Conservation (phyloP, 352 stramenopile species). For the Globisporangium radiosum region DNA sequence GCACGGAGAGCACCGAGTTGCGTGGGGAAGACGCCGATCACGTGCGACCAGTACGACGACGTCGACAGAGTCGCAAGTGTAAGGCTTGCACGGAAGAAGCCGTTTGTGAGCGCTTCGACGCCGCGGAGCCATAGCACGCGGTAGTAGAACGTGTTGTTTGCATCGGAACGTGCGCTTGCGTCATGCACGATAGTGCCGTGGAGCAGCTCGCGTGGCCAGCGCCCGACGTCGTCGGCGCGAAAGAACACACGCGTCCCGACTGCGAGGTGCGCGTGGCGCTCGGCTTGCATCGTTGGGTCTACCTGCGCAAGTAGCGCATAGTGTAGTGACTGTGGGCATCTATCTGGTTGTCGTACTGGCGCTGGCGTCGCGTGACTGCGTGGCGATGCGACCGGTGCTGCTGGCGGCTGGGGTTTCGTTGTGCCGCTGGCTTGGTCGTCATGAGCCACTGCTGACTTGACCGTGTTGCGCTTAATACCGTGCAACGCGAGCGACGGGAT, state of each 20-base stretch:
- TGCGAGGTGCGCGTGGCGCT: conserved; percentile 24
- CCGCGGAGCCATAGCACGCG: conserved; percentile 66
- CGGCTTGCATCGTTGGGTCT: conserved; percentile 15
- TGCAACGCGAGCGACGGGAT: conserved; percentile 39
- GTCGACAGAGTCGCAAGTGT: neutral
- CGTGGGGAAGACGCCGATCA: conserved; percentile 47
- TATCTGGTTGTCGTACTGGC: neutral
- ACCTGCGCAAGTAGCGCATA: neutral
- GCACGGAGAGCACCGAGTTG: conserved; percentile 50
- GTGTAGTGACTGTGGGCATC: too few species aligned
- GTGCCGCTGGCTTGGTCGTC: neutral
- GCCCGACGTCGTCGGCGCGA: conserved; percentile 30
- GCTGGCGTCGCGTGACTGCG: conserved; percentile 1
- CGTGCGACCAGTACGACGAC: conserved; percentile 27
- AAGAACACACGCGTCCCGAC: conserved; percentile 52
- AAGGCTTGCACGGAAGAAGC: conserved; percentile 50
- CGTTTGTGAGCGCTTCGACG: conserved; percentile 55
- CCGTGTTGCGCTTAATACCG: conserved; percentile 13
- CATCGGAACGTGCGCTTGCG: conserved; percentile 16
- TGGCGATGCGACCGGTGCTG: conserved; percentile 7
- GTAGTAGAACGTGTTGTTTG: conserved; percentile 25
- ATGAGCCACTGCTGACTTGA: neutral
- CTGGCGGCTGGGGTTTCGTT: conserved; percentile 1
- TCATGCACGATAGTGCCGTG: conserved; percentile 35
- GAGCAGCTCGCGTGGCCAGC: conserved; percentile 51